A percentile compares a stretch with the other conserved stretches of the same genome.
Conservation (phyloP, 2,329 filamentous ascomycete species). For the Diaporthe nobilis region DNA sequence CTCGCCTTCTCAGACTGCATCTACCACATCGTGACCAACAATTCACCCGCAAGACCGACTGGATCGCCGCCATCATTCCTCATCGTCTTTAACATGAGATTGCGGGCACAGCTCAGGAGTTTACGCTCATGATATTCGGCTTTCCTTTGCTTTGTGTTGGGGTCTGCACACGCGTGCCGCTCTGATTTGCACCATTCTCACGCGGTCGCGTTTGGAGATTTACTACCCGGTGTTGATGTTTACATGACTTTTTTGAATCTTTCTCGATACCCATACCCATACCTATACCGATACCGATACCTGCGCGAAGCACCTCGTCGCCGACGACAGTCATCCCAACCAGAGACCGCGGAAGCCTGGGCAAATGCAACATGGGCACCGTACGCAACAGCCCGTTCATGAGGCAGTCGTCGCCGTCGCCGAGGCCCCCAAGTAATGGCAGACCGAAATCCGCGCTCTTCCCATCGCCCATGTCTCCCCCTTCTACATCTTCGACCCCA, state of each 20-base stretch:
- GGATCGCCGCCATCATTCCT: conserved; percentile 6
- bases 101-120: conserved; percentile 12
- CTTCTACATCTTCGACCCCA: conserved; percentile 12
- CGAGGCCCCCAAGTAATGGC: conserved; percentile 65
- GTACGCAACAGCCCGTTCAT: conserved; percentile 86
- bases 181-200: conserved; percentile 26
- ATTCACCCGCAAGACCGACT: not conserved
- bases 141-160: conserved; percentile 16
- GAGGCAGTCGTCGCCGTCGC: conserved; percentile 77
- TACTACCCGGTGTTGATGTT: conserved; percentile 37
- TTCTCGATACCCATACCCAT: conserved; percentile 33
- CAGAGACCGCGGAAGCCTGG: not conserved
- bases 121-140: conserved; percentile 22
- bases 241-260: conserved; percentile 38
- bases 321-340: conserved; percentile 1
- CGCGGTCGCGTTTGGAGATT: conserved; percentile 33
- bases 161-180: conserved; percentile 18
- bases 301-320: not conserved
- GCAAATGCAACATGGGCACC: conserved; percentile 54
- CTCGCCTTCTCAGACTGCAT: conserved; percentile 2
- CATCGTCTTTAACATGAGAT: conserved; percentile 35
- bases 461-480: conserved; percentile 57
- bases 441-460: conserved; percentile 85
- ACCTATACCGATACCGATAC: conserved; percentile 12
- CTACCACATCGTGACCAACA: conserved; percentile 17